Percentiles rank a stretch among this genome's conserved stretches.
Evolutionary conservation across 306 rosid genomes (phyloP).

Genomic region (Phaseolus lunatus): DNA sequence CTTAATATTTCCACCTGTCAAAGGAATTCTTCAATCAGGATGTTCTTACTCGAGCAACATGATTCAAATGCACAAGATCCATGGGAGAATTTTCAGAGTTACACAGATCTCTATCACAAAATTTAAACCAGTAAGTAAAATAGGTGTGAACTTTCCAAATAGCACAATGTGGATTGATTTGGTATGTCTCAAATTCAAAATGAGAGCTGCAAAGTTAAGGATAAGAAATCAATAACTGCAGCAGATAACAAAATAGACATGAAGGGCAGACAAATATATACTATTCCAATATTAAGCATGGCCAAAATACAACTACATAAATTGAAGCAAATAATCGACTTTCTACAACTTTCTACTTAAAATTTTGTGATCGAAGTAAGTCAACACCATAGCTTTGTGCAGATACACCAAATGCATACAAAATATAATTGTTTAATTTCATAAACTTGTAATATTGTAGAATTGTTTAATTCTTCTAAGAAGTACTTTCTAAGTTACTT

Average conservation of each 20-base stretch:
- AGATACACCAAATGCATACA: neutral
- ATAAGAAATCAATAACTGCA: conserved; percentile 24
- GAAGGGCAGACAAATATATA: conserved; percentile 14
- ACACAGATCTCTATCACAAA: conserved; percentile 30
- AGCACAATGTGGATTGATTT: conserved; percentile 28
- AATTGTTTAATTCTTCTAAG: neutral
- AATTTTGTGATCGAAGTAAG: neutral
- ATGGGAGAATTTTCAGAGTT: conserved; percentile 29
- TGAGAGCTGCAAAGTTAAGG: conserved; percentile 13
- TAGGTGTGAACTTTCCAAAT: conserved; percentile 17
- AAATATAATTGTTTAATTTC: neutral
- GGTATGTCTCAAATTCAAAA: conserved; percentile 29
- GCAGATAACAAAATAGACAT: conserved; percentile 24
- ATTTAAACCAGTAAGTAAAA: conserved; percentile 33
- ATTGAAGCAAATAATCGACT: neutral
- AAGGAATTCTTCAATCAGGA: conserved; percentile 35
- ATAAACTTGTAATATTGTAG: neutral
- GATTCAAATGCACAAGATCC: conserved; percentile 42
- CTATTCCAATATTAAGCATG: conserved; percentile 32
- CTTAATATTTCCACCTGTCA: conserved; percentile 37
- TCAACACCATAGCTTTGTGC: neutral
- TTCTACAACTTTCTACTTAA: neutral
- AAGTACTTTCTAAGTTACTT: neutral
- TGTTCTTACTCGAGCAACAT: conserved; percentile 35
- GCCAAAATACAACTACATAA: conserved; percentile 9